These are phyloP conservation scores for Cynara cardunculus DNA, from an alignment of 129 eudicot genomes.

Conservation along the genomic window DNA sequence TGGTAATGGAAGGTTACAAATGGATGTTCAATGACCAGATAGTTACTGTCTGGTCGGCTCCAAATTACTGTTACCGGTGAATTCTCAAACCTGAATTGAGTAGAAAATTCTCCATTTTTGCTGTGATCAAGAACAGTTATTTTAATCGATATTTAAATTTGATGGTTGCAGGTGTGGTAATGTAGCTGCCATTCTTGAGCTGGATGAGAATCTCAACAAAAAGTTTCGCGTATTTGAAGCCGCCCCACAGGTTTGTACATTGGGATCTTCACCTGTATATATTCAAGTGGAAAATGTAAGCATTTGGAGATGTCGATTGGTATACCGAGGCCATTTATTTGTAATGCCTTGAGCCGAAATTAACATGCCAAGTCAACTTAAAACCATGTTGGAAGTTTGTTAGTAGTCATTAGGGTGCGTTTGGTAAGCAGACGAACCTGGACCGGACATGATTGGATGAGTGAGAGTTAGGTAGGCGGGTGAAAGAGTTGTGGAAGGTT, in stretches of 20 bases:
- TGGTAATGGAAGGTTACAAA: conserved; percentile 96
- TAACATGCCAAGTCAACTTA: neutral
- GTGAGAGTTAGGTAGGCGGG: neutral
- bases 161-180: conserved; percentile 82
- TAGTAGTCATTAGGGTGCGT: neutral
- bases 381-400: neutral
- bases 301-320: conserved; percentile 6
- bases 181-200: conserved; percentile 92
- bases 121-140: neutral
- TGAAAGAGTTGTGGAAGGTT: neutral
- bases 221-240: conserved; percentile 86
- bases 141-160: neutral
- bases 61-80: conserved; percentile 91
- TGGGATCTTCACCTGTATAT: neutral
- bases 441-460: neutral
- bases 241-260: conserved; percentile 69
- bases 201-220: conserved; percentile 81
- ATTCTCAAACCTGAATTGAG: neutral
- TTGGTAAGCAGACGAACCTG: neutral
- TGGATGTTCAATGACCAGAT: conserved; percentile 95
- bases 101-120: neutral
- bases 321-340: neutral
- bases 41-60: conserved; percentile 98
- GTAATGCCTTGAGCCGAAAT: neutral
- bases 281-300: neutral